Conservation (phyloP, 768 basidiomycete species). For the Agrocybe pediades region DNA sequence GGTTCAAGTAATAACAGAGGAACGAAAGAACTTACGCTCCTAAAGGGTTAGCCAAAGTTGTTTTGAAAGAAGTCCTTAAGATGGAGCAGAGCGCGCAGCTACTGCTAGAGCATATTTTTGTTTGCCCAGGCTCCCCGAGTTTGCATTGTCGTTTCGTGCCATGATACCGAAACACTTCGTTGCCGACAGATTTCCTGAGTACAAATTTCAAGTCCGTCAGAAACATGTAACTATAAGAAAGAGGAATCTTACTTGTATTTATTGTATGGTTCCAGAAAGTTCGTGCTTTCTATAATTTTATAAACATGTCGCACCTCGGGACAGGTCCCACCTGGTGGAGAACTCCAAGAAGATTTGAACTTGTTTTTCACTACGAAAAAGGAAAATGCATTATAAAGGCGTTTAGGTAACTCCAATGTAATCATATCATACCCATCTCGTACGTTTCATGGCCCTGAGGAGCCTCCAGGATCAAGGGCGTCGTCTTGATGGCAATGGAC, state of each 20-base stretch:
- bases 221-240: not conserved
- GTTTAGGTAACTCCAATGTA: not conserved
- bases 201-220: not conserved
- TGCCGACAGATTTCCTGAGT: slow-evolving; percentile 23
- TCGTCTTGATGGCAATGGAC: slow-evolving; percentile 16
- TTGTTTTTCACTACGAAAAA: slow-evolving; percentile 23
- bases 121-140: slow-evolving; percentile 23
- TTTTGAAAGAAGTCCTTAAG: slow-evolving; percentile 33
- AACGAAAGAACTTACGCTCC: slow-evolving; percentile 22
- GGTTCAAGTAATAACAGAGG: no score
- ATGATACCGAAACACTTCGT: slow-evolving; percentile 32
- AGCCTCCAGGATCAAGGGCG: slow-evolving; percentile 23
- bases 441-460: slow-evolving; percentile 17
- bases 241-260: slow-evolving; percentile 19
- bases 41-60: slow-evolving; percentile 25
- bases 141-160: slow-evolving; percentile 28
- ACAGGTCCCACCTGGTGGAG: slow-evolving; percentile 4
- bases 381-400: not conserved
- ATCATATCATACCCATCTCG: slow-evolving; percentile 15
- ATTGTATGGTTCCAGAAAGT: slow-evolving; percentile 24
- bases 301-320: slow-evolving; percentile 27
- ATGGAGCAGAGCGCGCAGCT: slow-evolving; percentile 28
- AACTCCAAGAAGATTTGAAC: slow-evolving; percentile 28
- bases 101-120: slow-evolving; percentile 22
- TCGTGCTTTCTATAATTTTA: slow-evolving; percentile 29